A percentile compares a stretch with the other conserved stretches of the same genome.
Evolutionary conservation across 306 rosid species (phyloP).

Genomic region (Acacia acuminata): DNA sequence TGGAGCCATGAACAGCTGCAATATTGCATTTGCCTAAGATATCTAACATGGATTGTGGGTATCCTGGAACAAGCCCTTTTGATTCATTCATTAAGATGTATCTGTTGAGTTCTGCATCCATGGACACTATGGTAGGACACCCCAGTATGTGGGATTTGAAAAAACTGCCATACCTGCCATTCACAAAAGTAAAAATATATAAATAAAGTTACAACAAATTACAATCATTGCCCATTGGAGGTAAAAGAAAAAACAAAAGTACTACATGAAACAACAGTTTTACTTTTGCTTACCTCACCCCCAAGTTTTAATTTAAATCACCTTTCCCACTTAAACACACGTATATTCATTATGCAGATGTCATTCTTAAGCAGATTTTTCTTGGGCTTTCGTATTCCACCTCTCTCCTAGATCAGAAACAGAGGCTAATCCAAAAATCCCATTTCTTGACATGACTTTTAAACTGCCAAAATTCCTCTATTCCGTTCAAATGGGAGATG

Average conservation of each 20-base stretch:
- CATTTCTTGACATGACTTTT: constrained; percentile 14
- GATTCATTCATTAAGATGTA: constrained; percentile 91
- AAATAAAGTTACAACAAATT: constrained; percentile 5
- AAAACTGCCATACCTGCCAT: constrained; percentile 85
- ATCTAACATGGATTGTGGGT: constrained; percentile 94
- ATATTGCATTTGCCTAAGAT: constrained; percentile 87
- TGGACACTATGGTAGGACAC: constrained; percentile 91
- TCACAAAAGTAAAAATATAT: constrained; percentile 11
- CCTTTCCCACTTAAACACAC: background rate
- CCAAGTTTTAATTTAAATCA: background rate
- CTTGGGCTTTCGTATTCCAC: background rate
- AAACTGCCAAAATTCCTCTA: background rate
- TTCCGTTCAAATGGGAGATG: constrained; percentile 25
- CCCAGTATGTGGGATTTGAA: constrained; percentile 97
- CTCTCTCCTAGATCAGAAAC: background rate
- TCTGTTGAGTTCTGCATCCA: constrained; percentile 93
- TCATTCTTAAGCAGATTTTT: background rate
- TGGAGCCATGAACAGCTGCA: constrained; percentile 96
- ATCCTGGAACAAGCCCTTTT: constrained; percentile 95
- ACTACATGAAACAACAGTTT: constrained; percentile 36
- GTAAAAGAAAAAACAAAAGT: constrained; percentile 28
- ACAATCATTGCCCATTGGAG: constrained; percentile 33
- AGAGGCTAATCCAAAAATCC: background rate
- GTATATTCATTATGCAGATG: constrained; percentile 16
- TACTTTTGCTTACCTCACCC: constrained; percentile 37